These are phyloP conservation scores for Plasmodium gonderi DNA, from an alignment of 169 alveolate genomes.

Conservation along the genomic window DNA sequence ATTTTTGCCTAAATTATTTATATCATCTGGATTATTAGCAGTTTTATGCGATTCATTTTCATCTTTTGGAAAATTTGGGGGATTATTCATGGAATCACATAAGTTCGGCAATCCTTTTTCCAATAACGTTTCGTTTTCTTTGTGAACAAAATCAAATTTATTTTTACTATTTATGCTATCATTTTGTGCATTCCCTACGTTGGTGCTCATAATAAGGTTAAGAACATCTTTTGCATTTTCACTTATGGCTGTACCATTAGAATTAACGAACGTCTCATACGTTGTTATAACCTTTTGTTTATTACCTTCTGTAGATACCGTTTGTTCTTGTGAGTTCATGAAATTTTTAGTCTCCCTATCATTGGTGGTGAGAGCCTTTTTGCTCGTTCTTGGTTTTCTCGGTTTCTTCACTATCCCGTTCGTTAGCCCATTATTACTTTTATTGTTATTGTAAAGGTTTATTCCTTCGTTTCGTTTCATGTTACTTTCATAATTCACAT, in stretches of 20 bases:
- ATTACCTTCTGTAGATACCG: neutral
- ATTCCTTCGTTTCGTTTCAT: neutral
- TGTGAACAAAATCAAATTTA: neutral
- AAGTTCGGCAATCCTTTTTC: neutral
- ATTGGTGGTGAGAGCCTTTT: neutral
- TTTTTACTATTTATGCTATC: neutral
- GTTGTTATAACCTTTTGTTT: neutral
- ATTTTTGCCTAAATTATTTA: neutral
- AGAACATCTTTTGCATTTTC: neutral
- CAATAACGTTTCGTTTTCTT: neutral
- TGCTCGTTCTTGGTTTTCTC: slow-evolving; percentile 24
- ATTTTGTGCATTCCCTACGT: neutral
- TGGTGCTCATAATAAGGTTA: neutral
- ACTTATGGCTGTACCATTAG: neutral
- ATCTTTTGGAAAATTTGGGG: neutral
- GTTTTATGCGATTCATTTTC: neutral
- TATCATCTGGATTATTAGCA: neutral
- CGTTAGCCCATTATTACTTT: neutral
- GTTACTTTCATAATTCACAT: neutral
- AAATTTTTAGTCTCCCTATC: neutral
- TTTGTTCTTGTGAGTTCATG: neutral
- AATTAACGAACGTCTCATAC: neutral
- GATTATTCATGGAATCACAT: neutral
- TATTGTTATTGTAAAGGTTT: neutral
- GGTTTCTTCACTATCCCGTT: neutral